Percentiles rank a stretch among this genome's conserved stretches.
Conservation (phyloP, 116 monocot species). For the Cymodocea nodosa region DNA sequence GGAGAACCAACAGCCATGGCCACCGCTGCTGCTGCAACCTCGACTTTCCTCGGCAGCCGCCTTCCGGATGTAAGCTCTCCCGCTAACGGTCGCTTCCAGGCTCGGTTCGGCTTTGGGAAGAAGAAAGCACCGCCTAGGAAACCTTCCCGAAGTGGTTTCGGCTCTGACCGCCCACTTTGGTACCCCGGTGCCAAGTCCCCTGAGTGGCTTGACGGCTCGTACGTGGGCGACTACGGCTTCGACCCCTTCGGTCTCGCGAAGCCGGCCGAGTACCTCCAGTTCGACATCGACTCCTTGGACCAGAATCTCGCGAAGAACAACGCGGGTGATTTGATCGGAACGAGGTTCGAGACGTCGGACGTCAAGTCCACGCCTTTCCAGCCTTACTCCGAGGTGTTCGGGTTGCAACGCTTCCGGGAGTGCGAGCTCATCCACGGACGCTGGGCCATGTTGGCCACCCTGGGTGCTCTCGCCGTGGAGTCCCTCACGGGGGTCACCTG, state of each 20-base stretch:
- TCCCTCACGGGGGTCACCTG: constrained; percentile 90
- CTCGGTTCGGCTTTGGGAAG: constrained; percentile 24
- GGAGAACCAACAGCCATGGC: constrained; percentile 23
- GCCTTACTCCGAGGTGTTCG: constrained; percentile 91
- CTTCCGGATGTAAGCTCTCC: constrained; percentile 10
- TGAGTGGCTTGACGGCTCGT: constrained; percentile 74
- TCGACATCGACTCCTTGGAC: constrained; percentile 82
- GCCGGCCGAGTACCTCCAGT: constrained; percentile 96
- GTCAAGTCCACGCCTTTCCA: constrained; percentile 96
- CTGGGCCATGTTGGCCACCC: constrained; percentile 97
- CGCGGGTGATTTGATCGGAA: constrained; percentile 72
- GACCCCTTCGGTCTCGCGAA: constrained; percentile 95
- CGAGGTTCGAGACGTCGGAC: constrained; percentile 59
- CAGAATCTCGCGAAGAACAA: constrained; percentile 91
- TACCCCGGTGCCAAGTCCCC: constrained; percentile 82
- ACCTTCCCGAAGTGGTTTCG: constrained; percentile 12
- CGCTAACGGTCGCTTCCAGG: constrained; percentile 2
- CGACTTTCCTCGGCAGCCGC: constrained; percentile 62
- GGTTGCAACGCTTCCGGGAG: constrained; percentile 92
- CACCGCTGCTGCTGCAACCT: constrained; percentile 43
- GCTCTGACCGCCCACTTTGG: constrained; percentile 80
- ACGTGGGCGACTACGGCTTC: constrained; percentile 92
- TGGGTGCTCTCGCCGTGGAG: constrained; percentile 91
- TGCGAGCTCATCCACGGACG: constrained; percentile 98
- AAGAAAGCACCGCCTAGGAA: constrained; percentile 39